phyloP scores from a whole-genome alignment of 2,329 filamentous ascomycete genomes.

The Clonostachys sp. region DNA sequence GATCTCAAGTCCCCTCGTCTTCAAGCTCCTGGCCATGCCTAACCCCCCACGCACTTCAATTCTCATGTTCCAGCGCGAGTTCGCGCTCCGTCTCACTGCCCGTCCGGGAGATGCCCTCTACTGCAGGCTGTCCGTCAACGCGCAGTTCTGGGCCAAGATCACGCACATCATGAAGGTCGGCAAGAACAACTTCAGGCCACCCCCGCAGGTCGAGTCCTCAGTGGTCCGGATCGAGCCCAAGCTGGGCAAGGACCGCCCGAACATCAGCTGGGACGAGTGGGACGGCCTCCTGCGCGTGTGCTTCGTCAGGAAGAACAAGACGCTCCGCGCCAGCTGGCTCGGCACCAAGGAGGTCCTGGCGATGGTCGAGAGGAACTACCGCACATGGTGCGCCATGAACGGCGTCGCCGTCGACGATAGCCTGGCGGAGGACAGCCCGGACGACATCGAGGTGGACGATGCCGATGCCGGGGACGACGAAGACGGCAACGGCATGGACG shows the following conservation, averaged over 20 bases:
- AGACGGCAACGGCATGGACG: constrained; percentile 45
- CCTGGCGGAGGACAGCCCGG: constrained; percentile 36
- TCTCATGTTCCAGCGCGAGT: constrained; percentile 96
- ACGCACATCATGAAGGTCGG: constrained; percentile 87
- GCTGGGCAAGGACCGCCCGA: constrained; percentile 68
- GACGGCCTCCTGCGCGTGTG: constrained; percentile 79
- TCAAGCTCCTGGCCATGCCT: constrained; percentile 78
- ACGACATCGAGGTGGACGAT: constrained; percentile 31
- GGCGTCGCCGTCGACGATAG: constrained; percentile 74
- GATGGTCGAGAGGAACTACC: constrained; percentile 83
- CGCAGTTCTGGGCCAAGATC: constrained; percentile 74
- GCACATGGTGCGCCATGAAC: constrained; percentile 85
- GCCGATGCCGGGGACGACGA: constrained; percentile 33
- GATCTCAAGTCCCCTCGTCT: constrained; percentile 89
- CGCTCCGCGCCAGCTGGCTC: constrained; percentile 75
- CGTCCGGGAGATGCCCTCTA: constrained; percentile 86
- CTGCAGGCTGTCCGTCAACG: constrained; percentile 85
- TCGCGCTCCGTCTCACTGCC: constrained; percentile 84
- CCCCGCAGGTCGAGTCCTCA: constrained; percentile 85
- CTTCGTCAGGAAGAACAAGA: constrained; percentile 79
- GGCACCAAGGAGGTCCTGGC: constrained; percentile 75
- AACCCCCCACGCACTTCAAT: constrained; percentile 80
- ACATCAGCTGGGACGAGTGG: constrained; percentile 93
- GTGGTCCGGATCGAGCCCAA: constrained; percentile 90
- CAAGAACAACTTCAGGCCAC: constrained; percentile 93